A percentile compares a stretch with the other conserved stretches of the same genome.
These are phyloP conservation scores for Amorphotheca resinae DNA, from an alignment of 495 filamentous ascomycete species.

Conservation along the genomic window DNA sequence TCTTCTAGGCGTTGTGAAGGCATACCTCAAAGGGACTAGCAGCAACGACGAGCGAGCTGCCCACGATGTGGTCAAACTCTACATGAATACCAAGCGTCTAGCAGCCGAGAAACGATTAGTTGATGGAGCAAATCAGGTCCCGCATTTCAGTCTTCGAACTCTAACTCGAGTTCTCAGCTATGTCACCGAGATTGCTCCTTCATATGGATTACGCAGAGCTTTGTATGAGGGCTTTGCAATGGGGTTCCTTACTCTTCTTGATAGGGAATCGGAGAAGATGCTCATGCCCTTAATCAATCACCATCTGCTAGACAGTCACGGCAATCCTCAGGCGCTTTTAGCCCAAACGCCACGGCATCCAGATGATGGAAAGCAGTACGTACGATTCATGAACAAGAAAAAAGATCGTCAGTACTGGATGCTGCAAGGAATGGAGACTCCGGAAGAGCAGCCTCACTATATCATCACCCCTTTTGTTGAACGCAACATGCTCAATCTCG, in stretches of 20 bases:
- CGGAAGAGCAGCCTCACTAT: conserved; percentile 72
- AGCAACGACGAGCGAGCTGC: conserved; percentile 51
- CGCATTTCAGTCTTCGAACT: conserved; percentile 91
- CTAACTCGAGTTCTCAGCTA: conserved; percentile 85
- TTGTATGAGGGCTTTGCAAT: conserved; percentile 97
- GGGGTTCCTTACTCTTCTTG: conserved; percentile 83
- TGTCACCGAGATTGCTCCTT: conserved; percentile 66
- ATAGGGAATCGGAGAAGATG: conserved; percentile 62
- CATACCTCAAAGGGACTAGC: conserved; percentile 63
- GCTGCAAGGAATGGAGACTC: conserved; percentile 49
- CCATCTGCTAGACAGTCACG: conserved; percentile 56
- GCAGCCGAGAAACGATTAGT: conserved; percentile 74
- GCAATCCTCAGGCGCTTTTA: conserved; percentile 54
- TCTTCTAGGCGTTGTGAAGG: conserved; percentile 68
- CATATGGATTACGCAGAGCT: conserved; percentile 78
- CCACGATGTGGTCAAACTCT: conserved; percentile 69
- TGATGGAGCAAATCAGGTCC: conserved; percentile 84
- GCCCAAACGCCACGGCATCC: conserved; percentile 64
- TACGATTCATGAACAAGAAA: conserved; percentile 53
- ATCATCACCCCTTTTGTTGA: conserved; percentile 94
- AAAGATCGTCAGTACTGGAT: conserved; percentile 81
- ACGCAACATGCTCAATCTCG: conserved; percentile 85
- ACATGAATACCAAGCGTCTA: conserved; percentile 72
- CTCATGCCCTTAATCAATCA: conserved; percentile 70
- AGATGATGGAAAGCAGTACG: conserved; percentile 60